Evolutionary conservation across 257 asterid species (phyloP).

Genomic region (Lycium barbarum): DNA sequence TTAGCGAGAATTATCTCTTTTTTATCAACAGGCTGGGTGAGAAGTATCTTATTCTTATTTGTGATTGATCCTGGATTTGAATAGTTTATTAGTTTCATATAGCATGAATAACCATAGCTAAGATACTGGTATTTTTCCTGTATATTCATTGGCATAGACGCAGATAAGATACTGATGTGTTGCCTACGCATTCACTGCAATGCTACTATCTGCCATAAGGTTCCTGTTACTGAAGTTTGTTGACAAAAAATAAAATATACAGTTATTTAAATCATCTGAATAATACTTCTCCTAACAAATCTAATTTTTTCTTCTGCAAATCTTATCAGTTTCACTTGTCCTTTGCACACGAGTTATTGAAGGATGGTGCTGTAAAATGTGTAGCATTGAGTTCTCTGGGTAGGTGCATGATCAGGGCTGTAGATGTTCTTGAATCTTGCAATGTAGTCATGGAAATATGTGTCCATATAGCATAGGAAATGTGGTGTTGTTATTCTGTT

Average conservation of each 20-base stretch:
- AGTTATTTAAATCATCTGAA: background rate
- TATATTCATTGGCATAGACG: background rate
- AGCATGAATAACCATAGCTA: background rate
- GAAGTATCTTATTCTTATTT: background rate
- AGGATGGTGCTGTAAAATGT: background rate
- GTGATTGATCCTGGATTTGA: background rate
- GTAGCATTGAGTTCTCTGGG: background rate
- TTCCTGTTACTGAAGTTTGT: background rate
- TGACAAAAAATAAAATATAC: background rate
- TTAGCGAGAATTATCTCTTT: background rate
- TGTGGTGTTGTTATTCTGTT: background rate
- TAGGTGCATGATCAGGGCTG: background rate
- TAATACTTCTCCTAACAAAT: background rate
- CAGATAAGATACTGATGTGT: background rate
- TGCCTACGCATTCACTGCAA: background rate
- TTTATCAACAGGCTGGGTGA: background rate
- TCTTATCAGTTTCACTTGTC: background rate
- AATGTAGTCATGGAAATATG: background rate
- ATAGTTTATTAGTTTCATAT: background rate
- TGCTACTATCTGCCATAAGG: background rate
- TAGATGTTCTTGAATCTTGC: slow-evolving; percentile 15
- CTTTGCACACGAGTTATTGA: background rate
- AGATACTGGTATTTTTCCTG: background rate
- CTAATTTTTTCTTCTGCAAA: background rate
- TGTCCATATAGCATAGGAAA: background rate